Evolutionary conservation across 257 asterid genomes (phyloP), one percentile per base, ranked within the genome.

Genomic region (Gentiana dahurica): DNA sequence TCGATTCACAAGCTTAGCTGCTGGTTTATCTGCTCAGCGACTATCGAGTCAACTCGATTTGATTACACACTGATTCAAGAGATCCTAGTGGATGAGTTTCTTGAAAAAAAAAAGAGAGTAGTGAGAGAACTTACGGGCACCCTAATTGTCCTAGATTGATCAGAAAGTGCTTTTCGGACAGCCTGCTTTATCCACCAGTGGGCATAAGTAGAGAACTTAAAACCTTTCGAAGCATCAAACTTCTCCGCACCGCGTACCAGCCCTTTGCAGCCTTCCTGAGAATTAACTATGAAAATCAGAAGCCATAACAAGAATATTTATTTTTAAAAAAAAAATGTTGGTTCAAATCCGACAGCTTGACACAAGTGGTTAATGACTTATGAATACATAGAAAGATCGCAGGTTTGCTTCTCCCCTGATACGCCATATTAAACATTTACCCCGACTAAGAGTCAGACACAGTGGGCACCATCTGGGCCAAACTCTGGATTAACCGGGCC

Each of bases 141-240:
- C 52, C 77, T 69, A 62, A 74, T 74, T 46, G 69, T 74, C 59
- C 76, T 63, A 11, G 76, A 69, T 58, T 74, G 75, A 59, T 69
- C 73, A 62, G 79, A 69, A 55, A 74, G 79, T n/a, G 70, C 61
- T 62, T 70, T 69, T 34, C 73, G 58, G 39, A 74, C 69, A 1
- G 79, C 69, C 73, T 89, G 95, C 63, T 80, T 86, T 56, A 89
- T 89, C 97, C 97, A 89, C 97, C 97, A 89, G 72, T 86, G 95
- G 61, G 97, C 97, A 61, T 89, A 89, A 53, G 97, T 89, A 49
- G 95, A 89, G 80, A 89, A 89, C 60, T 86, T 89, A 72, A 86
- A 89, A 65, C 97, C 97, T 75, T 78, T 86, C 4, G 94, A 53
- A 51, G 95, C 94, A 68, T 89, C 95, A 49, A 86, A 89, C 74